phyloP scores from a whole-genome alignment of 2,329 filamentous ascomycete genomes.

The Trichoderma hamatum region DNA sequence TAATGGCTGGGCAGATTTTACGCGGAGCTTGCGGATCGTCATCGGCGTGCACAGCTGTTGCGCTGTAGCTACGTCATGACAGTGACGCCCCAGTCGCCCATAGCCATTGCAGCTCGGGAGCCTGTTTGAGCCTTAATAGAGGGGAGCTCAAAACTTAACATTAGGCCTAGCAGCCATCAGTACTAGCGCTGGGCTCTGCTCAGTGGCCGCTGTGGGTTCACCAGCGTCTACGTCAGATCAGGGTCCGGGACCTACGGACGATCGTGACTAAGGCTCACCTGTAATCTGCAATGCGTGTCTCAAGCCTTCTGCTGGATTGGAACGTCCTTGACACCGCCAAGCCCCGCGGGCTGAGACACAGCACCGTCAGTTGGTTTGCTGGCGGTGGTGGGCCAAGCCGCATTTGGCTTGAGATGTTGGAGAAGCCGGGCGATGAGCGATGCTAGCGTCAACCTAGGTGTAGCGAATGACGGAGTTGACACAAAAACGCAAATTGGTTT shows the following conservation, averaged over 20 bases:
- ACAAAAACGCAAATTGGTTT: neutral
- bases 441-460: constrained; percentile 23
- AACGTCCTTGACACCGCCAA: constrained; percentile 17
- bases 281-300: constrained; percentile 12
- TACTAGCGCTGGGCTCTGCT: neutral
- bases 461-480: constrained; percentile 22
- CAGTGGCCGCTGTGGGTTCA: neutral
- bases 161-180: neutral
- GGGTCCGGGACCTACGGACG: constrained; percentile 14
- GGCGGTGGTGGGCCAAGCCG: constrained; percentile 16
- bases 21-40: constrained; percentile 28
- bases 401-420: constrained; percentile 14
- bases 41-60: constrained; percentile 25
- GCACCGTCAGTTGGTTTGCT: neutral
- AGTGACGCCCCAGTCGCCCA: neutral
- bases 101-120: constrained; percentile 1
- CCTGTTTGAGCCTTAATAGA: constrained; percentile 10
- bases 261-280: neutral
- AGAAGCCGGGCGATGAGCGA: constrained; percentile 16
- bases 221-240: constrained; percentile 16
- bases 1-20: constrained; percentile 10
- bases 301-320: neutral
- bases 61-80: constrained; percentile 26
- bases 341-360: constrained; percentile 23
- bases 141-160: constrained; percentile 5